phyloP scores from a whole-genome alignment of 495 filamentous ascomycete genomes.

The Echria macrotheca region DNA sequence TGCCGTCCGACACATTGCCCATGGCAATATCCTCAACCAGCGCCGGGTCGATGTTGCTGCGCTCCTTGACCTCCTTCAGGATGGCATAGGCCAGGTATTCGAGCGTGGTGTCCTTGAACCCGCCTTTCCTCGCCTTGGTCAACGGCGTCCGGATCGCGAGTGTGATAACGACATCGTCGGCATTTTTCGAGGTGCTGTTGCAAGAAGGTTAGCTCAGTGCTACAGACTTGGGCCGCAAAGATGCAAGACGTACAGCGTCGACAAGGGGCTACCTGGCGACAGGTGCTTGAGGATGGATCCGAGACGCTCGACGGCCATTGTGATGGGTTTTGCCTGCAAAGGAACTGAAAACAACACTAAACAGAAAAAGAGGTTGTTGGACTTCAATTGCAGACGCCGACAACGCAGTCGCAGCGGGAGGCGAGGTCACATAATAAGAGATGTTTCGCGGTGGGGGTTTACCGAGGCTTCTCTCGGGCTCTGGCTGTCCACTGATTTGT shows the following conservation, averaged over 20 bases:
- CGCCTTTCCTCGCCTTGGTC: conserved; percentile 72
- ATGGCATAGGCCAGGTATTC: conserved; percentile 79
- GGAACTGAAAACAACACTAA: background rate
- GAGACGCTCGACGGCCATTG: conserved; percentile 82
- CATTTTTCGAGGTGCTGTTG: conserved; percentile 79
- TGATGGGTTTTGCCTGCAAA: conserved; percentile 18
- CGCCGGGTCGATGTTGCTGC: conserved; percentile 72
- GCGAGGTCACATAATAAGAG: background rate
- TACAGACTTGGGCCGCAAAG: too few relatives aligned
- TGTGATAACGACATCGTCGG: conserved; percentile 94
- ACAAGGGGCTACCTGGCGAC: conserved; percentile 62
- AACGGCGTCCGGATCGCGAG: conserved; percentile 73
- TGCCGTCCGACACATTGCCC: conserved; percentile 84
- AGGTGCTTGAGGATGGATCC: conserved; percentile 84
- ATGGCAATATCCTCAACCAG: conserved; percentile 88
- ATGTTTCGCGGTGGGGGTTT: background rate
- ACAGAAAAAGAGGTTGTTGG: background rate
- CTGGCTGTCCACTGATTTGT: conserved; percentile 1
- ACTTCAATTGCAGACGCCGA: background rate
- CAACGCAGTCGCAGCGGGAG: background rate
- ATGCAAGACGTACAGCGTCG: conserved; percentile 70
- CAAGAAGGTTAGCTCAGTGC: background rate
- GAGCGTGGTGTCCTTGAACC: conserved; percentile 90
- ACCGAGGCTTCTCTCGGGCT: conserved; percentile 4
- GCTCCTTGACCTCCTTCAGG: conserved; percentile 66